Percentiles rank a stretch among this genome's conserved stretches.
Conservation (phyloP, 257 asterid genomes). For the Solanum appendiculatum region DNA sequence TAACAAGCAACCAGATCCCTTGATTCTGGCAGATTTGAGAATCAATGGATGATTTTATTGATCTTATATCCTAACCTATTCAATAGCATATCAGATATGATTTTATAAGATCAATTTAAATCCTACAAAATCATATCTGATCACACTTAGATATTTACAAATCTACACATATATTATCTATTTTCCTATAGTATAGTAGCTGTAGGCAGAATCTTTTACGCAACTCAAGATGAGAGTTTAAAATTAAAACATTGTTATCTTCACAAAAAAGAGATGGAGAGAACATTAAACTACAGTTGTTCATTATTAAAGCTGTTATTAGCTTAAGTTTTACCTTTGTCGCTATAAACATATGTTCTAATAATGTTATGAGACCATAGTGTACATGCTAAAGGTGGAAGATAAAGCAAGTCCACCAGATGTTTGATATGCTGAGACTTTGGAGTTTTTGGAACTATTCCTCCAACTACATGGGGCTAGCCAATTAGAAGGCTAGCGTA, state of each 20-base stretch:
- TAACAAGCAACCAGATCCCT: too few species aligned
- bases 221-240: background rate
- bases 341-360: background rate
- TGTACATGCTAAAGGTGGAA: background rate
- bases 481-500: background rate
- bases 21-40: too few species aligned
- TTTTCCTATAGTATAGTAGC: background rate
- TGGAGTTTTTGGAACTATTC: background rate
- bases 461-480: background rate
- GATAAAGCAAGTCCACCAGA: background rate
- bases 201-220: background rate
- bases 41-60: too few species aligned
- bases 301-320: background rate
- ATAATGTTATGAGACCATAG: background rate
- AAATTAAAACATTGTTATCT: background rate
- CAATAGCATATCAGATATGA: too few species aligned
- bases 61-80: too few species aligned
- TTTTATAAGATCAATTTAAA: too few species aligned
- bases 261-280: background rate
- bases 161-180: background rate
- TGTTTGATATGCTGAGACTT: background rate
- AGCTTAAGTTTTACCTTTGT: background rate
- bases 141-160: too few species aligned
- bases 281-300: background rate
- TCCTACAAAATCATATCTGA: too few species aligned